Base-by-base conservation (phyloP, 306 rosid species). In the Cicer arietinum region DNA sequence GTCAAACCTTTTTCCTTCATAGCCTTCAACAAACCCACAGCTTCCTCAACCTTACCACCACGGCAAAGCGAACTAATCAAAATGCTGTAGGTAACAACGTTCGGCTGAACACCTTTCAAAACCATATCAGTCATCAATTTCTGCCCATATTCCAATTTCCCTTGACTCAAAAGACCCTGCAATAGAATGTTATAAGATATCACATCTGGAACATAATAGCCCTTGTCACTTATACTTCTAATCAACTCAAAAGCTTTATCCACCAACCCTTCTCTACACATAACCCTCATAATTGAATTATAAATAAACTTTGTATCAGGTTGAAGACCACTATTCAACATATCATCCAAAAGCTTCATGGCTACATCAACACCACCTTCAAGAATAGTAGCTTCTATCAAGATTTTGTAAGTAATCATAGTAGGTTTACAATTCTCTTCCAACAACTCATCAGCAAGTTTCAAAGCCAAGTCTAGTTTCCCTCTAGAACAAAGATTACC, bases 371-470 rank as follows among this genome's bases (percentile, higher is more conserved):
- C 85, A 39, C 86, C 89, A 47, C 91, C 94, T 35, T 88, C 82
- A 9, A 79, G 73, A 53, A 94, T 90, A 8, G 88, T 94, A 13
- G 96, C 94, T 66, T 94, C 96, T 10, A 94, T 91, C 90, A 94
- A 81, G 60, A 90, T 91, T 2, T 91, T 91, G 80, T 86, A 94
- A 9, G 98, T 94, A 44, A 91, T 84, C 78, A 90, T 90, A 12
- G 92, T 84, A 9, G 97, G 97, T 59, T 73, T 80, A 77, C 97
- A 94, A 8, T 86, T 83, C 43, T 91, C 92, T 8, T 78, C 82
- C 88, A 90, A 41, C 64, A 91, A 79, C 83, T 84, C 84, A 62
- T 91, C 94, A 89, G 87, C 71, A 1, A 87, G 84, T 85, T 80
- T 80, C 10, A 88, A 17, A 25, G 92, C 90, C 66, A 76, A 78